Percentiles rank a stretch among this genome's conserved stretches.
Evolutionary conservation across 768 basidiomycete genomes (phyloP).

Genomic region (Tylopilus vinaceipallidus): DNA sequence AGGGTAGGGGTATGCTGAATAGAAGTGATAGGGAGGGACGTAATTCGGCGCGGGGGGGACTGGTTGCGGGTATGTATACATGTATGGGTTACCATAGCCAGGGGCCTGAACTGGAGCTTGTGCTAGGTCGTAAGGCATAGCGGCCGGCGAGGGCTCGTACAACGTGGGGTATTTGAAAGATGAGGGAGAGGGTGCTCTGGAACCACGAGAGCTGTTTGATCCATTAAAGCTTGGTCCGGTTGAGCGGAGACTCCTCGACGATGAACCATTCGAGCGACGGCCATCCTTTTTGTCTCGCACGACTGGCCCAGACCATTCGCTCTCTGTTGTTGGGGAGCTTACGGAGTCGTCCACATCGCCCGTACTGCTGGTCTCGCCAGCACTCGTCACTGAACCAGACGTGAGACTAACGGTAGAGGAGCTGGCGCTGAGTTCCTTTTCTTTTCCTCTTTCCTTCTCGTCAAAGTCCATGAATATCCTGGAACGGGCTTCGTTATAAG

Average conservation of each 20-base stretch:
- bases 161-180: conserved; percentile 72
- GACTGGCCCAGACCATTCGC: conserved; percentile 70
- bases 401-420: conserved; percentile 73
- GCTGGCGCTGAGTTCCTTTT: conserved; percentile 71
- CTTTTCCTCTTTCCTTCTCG: conserved; percentile 64
- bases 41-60: conserved; percentile 38
- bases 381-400: conserved; percentile 60
- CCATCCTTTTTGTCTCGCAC: conserved; percentile 56
- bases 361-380: conserved; percentile 56
- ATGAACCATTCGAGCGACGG: conserved; percentile 54
- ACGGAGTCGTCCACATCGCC: conserved; percentile 67
- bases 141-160: conserved; percentile 54
- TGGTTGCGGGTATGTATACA: conserved; percentile 43
- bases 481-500: conserved; percentile 84
- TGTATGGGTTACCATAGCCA: conserved; percentile 34
- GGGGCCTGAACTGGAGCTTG: conserved; percentile 30
- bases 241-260: conserved; percentile 59
- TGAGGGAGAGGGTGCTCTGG: conserved; percentile 67
- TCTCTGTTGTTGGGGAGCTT: conserved; percentile 76
- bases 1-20: conserved; percentile 52
- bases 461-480: conserved; percentile 86
- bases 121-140: conserved; percentile 30
- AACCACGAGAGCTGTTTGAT: conserved; percentile 64
- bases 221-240: conserved; percentile 49
- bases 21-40: conserved; percentile 40